These are phyloP conservation scores for Thyridium curvatum DNA, from an alignment of 2,329 filamentous ascomycete species.

Conservation along the genomic window DNA sequence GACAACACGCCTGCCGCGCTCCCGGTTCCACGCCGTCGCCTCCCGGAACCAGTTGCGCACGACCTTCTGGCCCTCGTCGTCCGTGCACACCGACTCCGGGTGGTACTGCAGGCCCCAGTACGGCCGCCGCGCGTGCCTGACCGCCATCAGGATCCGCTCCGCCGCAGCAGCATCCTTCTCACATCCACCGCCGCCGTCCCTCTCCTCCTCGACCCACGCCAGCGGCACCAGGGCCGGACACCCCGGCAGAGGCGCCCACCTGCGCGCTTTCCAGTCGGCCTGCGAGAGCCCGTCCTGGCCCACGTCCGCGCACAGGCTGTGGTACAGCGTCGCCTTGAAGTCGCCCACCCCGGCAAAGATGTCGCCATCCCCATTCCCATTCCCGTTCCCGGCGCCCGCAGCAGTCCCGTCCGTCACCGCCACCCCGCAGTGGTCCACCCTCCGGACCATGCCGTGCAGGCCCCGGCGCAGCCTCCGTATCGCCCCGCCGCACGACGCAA, in stretches of 20 bases:
- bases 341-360: constrained; percentile 58
- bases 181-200: constrained; percentile 29
- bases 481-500: constrained; percentile 58
- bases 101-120: constrained; percentile 90
- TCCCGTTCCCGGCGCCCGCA: constrained; percentile 5
- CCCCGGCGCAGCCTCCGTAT: constrained; percentile 65
- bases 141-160: constrained; percentile 68
- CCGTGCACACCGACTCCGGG: constrained; percentile 83
- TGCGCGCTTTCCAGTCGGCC: constrained; percentile 26
- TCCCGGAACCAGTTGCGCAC: constrained; percentile 71
- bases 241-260: constrained; percentile 29
- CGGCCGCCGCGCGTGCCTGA: constrained; percentile 60
- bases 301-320: constrained; percentile 53
- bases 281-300: constrained; percentile 36
- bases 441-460: constrained; percentile 74
- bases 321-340: constrained; percentile 71
- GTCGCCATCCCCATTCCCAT: constrained; percentile 37
- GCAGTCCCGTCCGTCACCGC: too few species aligned
- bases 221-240: constrained; percentile 46
- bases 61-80: constrained; percentile 55
- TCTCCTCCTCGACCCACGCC: constrained; percentile 53
- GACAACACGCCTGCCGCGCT: constrained; percentile 11
- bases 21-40: constrained; percentile 54
- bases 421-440: constrained; percentile 47
- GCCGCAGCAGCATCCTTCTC: constrained; percentile 24